phyloP scores from a whole-genome alignment of 495 filamentous ascomycete genomes.

The Trichoderma asperelloides region DNA sequence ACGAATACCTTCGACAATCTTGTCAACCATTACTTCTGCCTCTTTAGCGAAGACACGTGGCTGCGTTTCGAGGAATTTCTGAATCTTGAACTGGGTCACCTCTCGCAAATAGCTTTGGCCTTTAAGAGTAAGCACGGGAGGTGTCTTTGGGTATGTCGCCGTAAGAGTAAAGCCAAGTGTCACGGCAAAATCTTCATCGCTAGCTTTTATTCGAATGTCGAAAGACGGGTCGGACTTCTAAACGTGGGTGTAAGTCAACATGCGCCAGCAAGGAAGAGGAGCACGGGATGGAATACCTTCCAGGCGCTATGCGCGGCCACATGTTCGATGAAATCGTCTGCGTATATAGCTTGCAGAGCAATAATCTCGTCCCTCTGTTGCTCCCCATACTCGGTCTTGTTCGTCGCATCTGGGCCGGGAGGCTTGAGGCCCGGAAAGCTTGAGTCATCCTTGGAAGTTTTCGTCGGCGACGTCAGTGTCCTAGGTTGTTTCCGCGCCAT shows the following conservation, averaged over 20 bases:
- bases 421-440: constrained; percentile 34
- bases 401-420: constrained; percentile 22
- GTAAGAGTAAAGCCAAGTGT: constrained; percentile 65
- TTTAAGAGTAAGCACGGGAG: constrained; percentile 64
- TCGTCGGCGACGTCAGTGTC: constrained; percentile 30
- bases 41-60: constrained; percentile 52
- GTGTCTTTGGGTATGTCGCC: constrained; percentile 86
- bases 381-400: constrained; percentile 64
- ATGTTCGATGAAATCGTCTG: constrained; percentile 77
- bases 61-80: constrained; percentile 58
- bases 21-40: constrained; percentile 76
- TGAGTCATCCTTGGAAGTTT: constrained; percentile 25
- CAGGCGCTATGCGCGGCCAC: constrained; percentile 67
- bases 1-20: constrained; percentile 70
- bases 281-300: constrained; percentile 50
- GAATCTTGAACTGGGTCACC: constrained; percentile 55
- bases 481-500: constrained; percentile 38
- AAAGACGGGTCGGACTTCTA: constrained; percentile 75
- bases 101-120: constrained; percentile 52
- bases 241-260: constrained; percentile 12
- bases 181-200: constrained; percentile 55
- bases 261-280: constrained; percentile 9
- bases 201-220: constrained; percentile 65
- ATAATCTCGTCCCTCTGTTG: constrained; percentile 82
- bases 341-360: constrained; percentile 81